Percentiles rank a stretch among this genome's conserved stretches.
These are phyloP conservation scores for Phytophthora agathidicida DNA, from an alignment of 352 stramenopile species.

Conservation along the genomic window DNA sequence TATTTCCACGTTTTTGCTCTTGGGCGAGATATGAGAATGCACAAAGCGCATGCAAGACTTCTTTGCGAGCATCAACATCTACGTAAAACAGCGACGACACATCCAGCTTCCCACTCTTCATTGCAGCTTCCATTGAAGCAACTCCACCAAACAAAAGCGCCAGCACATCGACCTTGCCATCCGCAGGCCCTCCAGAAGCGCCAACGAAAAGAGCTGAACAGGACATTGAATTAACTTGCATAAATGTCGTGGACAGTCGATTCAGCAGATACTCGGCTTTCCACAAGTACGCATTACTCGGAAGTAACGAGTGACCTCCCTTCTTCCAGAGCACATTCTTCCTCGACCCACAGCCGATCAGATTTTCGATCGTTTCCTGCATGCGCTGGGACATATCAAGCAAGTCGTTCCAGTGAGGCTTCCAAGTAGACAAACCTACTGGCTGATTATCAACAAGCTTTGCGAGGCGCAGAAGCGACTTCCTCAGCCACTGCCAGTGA, in stretches of 20 bases:
- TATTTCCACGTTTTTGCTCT: conserved; percentile 44
- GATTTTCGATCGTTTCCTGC: conserved; percentile 68
- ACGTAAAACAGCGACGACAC: conserved; percentile 83
- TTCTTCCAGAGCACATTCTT: conserved; percentile 94
- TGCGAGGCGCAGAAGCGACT: conserved; percentile 51
- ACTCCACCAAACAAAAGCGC: conserved; percentile 79
- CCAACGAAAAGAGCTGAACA: conserved; percentile 31
- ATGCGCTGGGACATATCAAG: conserved; percentile 78
- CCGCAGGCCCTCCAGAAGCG: conserved; percentile 11
- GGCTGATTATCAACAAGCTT: conserved; percentile 25
- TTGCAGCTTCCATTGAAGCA: conserved; percentile 75
- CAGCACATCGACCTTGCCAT: conserved; percentile 69
- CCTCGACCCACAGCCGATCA: conserved; percentile 64
- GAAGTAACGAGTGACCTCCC: conserved; percentile 85
- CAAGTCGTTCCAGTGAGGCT: conserved; percentile 46
- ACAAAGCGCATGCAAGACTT: conserved; percentile 80
- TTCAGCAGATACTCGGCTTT: conserved; percentile 74
- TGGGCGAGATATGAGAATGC: conserved; percentile 84
- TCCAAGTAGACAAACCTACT: conserved; percentile 18
- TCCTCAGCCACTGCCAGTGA: conserved; percentile 81
- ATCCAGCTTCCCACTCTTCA: conserved; percentile 78
- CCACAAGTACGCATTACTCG: conserved; percentile 66
- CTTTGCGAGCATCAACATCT: conserved; percentile 60
- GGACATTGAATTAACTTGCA: conserved; percentile 46
- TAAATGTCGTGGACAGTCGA: conserved; percentile 65